A percentile compares a stretch with the other conserved stretches of the same genome.
phyloP scores from a whole-genome alignment of 805 yeast genomes.

The Hagleromyces aurorensis region DNA sequence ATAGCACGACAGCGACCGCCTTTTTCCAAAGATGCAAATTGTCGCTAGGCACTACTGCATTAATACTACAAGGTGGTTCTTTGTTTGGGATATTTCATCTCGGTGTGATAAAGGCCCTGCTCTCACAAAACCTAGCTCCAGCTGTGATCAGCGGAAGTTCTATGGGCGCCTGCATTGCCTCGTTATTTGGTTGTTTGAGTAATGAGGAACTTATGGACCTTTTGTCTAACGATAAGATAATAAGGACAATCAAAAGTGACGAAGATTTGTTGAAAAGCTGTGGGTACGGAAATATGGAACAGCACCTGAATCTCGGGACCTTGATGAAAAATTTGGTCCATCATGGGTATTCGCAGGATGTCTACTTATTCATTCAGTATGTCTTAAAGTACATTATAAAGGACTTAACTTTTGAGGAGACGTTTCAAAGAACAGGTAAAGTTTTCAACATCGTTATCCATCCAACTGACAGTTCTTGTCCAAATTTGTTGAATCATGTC shows the following conservation, averaged over 20 bases:
- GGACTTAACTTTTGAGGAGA: conserved; percentile 88
- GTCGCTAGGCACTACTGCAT: conserved; percentile 84
- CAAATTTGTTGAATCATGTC: conserved; percentile 73
- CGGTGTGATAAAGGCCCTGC: conserved; percentile 85
- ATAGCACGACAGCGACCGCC: conserved; percentile 51
- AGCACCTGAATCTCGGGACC: conserved; percentile 42
- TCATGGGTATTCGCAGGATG: conserved; percentile 82
- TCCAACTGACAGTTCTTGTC: conserved; percentile 55
- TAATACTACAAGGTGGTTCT: conserved; percentile 91
- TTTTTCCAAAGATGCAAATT: conserved; percentile 79
- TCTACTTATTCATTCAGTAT: conserved; percentile 67
- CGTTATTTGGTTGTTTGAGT: conserved; percentile 66
- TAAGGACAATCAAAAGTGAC: conserved; percentile 44
- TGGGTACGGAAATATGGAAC: conserved; percentile 33
- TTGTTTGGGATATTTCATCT: conserved; percentile 89
- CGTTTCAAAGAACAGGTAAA: conserved; percentile 69
- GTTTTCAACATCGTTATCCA: conserved; percentile 79
- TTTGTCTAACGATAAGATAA: conserved; percentile 33
- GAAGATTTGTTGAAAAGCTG: conserved; percentile 50
- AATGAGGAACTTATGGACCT: conserved; percentile 52
- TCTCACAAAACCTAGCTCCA: conserved; percentile 68
- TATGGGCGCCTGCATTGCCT: conserved; percentile 88
- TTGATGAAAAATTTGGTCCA: conserved; percentile 67
- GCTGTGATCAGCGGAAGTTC: conserved; percentile 86
- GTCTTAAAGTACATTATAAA: conserved; percentile 64